Base-by-base conservation (phyloP, 495 filamentous ascomycete species). In the Viridothelium virens region DNA sequence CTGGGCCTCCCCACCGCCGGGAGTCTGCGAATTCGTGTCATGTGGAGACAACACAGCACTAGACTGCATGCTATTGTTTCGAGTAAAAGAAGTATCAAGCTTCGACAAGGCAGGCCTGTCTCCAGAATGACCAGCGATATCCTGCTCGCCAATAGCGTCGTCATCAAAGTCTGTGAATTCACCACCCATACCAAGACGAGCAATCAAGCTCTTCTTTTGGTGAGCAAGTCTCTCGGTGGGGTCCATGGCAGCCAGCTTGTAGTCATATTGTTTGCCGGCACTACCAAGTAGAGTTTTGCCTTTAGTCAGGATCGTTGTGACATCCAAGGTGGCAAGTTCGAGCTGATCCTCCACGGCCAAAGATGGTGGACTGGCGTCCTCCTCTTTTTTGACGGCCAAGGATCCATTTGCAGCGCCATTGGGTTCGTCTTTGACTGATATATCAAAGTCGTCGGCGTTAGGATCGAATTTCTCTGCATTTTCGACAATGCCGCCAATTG, bases 391-490 rank as follows among this genome's bases (percentile, higher is more conserved):
- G 67, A 73, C 62, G n/a, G 50, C 47, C 16, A 59, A 48, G 38
- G 64, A 68, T 11, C 61, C 61, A 33, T 47, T 47, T 56, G 72
- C 63, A n/a, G 34, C 61, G 38, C 59, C 67, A 50, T 65, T 72
- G 41, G 63, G 53, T n/a, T 71, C 74, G 14, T 67, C 46, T 63
- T 75, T 75, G 68, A 74, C 69, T 72, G 65, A 72, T 39, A 74
- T 68, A 66, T 89, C 87, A 18, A 84, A 83, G 33, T 68, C 50
- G 11, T 63, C 64, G 36, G 79, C 82, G 74, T 98, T 97, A 1
- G 94, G 95, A 65, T 98, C 91, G 72, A 90, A 97, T 48, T 81
- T 76, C 59, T 90, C 86, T 0, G 93, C 92, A 80, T 97, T 91
- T 36, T 92, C 86, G 65, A 94, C 86, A 69, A 98, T 97, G 64